phyloP scores from a whole-genome alignment of 495 filamentous ascomycete genomes.

The Penicillium pancosmium region DNA sequence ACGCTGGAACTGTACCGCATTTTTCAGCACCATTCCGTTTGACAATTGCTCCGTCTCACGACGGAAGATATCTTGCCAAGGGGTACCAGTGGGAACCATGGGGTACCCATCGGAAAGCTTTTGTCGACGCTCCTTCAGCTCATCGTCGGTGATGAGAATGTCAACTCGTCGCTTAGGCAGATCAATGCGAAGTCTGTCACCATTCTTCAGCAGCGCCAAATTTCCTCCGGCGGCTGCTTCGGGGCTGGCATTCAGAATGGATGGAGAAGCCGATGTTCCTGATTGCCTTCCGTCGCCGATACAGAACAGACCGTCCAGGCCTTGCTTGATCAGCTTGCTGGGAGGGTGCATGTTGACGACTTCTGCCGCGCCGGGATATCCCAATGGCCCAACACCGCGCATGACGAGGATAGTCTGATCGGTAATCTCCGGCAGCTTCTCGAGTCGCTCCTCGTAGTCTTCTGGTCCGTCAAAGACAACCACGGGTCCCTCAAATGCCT shows the following conservation, averaged over 20 bases:
- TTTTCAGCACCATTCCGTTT: constrained; percentile 55
- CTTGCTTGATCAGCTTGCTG: constrained; percentile 46
- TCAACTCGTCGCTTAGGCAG: constrained; percentile 56
- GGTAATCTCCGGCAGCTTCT: constrained; percentile 47
- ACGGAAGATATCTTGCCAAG: constrained; percentile 56
- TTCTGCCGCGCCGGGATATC: constrained; percentile 58
- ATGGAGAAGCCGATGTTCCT: constrained; percentile 57
- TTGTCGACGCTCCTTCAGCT: constrained; percentile 65
- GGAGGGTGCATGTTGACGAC: constrained; percentile 62
- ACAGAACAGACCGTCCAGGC: constrained; percentile 54
- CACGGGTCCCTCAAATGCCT: constrained; percentile 54
- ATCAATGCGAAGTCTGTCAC: constrained; percentile 59
- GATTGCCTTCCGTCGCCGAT: constrained; percentile 60
- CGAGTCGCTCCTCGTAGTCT: constrained; percentile 51
- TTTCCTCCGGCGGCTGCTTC: constrained; percentile 65
- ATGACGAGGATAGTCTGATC: constrained; percentile 56
- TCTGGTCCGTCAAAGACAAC: constrained; percentile 59
- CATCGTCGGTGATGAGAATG: constrained; percentile 56
- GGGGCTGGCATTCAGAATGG: constrained; percentile 58
- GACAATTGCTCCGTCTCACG: constrained; percentile 52
- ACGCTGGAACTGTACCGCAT: constrained; percentile 54
- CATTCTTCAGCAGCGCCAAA: constrained; percentile 54
- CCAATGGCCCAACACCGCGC: constrained; percentile 56
- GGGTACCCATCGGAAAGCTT: constrained; percentile 40
- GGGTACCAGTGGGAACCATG: constrained; percentile 33